These are phyloP conservation scores for Abortiporus biennis DNA, from an alignment of 1,284 basidiomycete species.

Conservation along the genomic window DNA sequence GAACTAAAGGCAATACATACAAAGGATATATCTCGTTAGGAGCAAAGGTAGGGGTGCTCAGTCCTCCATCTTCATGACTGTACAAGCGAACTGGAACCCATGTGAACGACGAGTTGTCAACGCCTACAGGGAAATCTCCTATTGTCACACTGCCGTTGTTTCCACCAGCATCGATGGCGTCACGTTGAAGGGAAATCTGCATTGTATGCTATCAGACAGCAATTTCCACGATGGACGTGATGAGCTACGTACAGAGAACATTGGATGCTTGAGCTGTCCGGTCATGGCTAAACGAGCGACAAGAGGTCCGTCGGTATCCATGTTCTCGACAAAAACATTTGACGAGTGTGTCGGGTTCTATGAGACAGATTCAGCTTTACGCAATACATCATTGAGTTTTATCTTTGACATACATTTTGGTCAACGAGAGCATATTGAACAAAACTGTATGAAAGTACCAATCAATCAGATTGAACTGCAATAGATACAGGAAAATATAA, in stretches of 20 bases:
- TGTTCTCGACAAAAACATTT: conserved; percentile 34
- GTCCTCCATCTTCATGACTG: conserved; percentile 28
- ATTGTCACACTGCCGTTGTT: conserved; percentile 31
- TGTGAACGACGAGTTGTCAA: conserved; percentile 32
- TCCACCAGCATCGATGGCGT: conserved; percentile 31
- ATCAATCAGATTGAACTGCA: not conserved
- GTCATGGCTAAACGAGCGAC: conserved; percentile 39
- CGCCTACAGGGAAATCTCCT: conserved; percentile 32
- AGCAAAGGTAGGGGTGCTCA: conserved; percentile 29
- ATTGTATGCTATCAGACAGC: not conserved
- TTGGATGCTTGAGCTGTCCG: conserved; percentile 35
- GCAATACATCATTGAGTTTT: too few relatives aligned
- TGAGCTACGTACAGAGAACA: conserved; percentile 31
- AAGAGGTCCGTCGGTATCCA: conserved; percentile 35
- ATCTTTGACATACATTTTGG: conserved; percentile 19
- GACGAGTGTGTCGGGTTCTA: conserved; percentile 16
- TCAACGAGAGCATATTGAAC: conserved; percentile 33
- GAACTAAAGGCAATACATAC: conserved; percentile 15
- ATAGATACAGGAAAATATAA: not conserved
- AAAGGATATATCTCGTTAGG: conserved; percentile 29
- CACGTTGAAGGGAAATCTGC: conserved; percentile 33
- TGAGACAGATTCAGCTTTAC: conserved; percentile 1
- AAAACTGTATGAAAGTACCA: conserved; percentile 22
- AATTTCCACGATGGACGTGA: not conserved
- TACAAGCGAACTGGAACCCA: conserved; percentile 40